Evolutionary conservation across 805 yeast species (phyloP).

Genomic region (Hanseniaspora osmophila): DNA sequence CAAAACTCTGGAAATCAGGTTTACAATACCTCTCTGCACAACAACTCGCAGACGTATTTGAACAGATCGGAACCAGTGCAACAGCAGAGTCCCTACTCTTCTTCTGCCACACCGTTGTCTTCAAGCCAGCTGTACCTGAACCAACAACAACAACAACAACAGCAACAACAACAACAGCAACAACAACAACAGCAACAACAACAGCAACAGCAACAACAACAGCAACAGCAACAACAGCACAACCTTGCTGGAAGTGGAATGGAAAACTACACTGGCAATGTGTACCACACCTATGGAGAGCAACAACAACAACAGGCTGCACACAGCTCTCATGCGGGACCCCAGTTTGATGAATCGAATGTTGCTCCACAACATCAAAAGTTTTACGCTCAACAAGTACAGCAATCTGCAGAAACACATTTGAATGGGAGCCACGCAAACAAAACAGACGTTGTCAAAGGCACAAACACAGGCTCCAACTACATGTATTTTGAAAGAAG

Average conservation of each 20-base stretch:
- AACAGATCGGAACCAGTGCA: not conserved
- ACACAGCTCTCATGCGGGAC: constrained; percentile 1
- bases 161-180: not conserved
- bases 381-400: not conserved
- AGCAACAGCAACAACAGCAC: not conserved
- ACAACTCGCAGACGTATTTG: not conserved
- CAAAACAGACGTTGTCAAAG: too few relatives aligned
- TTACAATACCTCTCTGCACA: not conserved
- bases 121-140: not conserved
- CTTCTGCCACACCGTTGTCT: not conserved
- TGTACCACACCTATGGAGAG: constrained; percentile 3
- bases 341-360: constrained; percentile 5
- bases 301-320: constrained; percentile 16
- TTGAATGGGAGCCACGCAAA: too few relatives aligned
- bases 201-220: not conserved
- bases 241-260: not conserved
- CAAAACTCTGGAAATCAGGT: not conserved
- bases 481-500: constrained; percentile 69
- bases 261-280: not conserved
- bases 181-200: not conserved
- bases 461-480: constrained; percentile 18
- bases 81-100: not conserved
- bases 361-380: constrained; percentile 9
- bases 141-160: not conserved
- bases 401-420: not conserved